Base-by-base conservation (phyloP, 2,329 filamentous ascomycete genomes). In the Pseudogymnoascus sp. region DNA sequence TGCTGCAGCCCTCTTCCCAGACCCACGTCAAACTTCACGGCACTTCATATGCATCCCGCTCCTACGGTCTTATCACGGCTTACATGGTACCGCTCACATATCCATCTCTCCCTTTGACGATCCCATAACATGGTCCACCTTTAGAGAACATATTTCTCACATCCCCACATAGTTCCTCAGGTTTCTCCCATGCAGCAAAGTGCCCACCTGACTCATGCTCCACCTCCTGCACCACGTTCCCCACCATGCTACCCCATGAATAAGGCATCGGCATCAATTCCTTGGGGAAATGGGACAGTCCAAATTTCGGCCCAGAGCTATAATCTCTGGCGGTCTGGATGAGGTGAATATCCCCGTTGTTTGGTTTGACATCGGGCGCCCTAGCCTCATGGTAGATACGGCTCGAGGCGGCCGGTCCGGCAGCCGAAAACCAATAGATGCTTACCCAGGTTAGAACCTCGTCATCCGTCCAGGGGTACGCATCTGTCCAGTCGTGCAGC, bases 381-480 rank as follows among this genome's bases (percentile, higher is more conserved):
- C 45, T 42, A 4, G 34, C 29, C 73, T 92, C 89, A 69, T 91
- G 91, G 75, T 93, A 93, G 51, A 92, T 90, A 5, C 86, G 75
- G 5, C 83, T 70, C 64, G 81, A 85, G 0, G 89, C 88, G 2
- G 84, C 85, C 0, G 89, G 86, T 0, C 90, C 89, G 0, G 88
- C 86, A 0, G 77, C 81, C 2, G 83, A 86, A 75, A 92, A 92
- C 71, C 82, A 84, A 73, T 93, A 93, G 51, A 93, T 81, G 60
- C 80, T 84, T 0, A 92, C 75, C 90, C 89, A 93, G 0, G 86
- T 90, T 42, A 90, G 76, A 10, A 92, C 79, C 74, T 92, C 88
- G 66, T 92, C 88, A 66, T 90, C 86, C 0, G 84, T 86, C 88
- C 88, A 93, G 0, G 81, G 76, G 69, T 91, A 91, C 1, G 70